phyloP scores from a whole-genome alignment of 164 flowering plant species.

The Protea cynaroides region DNA sequence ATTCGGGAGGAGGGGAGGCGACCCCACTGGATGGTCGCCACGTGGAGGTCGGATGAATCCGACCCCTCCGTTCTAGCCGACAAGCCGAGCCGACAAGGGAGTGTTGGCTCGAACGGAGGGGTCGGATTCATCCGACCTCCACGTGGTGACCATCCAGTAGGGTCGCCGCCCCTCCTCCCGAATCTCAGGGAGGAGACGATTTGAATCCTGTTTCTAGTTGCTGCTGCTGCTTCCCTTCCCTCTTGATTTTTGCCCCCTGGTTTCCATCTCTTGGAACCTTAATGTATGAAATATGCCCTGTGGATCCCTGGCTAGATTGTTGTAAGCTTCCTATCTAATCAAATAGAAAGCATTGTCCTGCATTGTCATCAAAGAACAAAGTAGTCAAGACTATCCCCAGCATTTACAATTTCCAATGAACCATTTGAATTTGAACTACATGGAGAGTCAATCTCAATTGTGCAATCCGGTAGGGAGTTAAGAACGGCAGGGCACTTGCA shows the following conservation, averaged over 20 bases:
- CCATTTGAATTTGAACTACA: slow-evolving; percentile 23
- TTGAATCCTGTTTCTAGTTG: no score
- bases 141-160: no score
- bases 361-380: slow-evolving; percentile 35
- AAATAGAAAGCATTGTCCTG: slow-evolving; percentile 41
- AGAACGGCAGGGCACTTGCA: slow-evolving; percentile 48
- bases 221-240: slow-evolving; percentile 8
- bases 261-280: slow-evolving; percentile 23
- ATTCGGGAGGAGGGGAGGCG: no score
- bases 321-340: slow-evolving; percentile 45
- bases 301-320: slow-evolving; percentile 13
- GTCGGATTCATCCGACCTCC: no score
- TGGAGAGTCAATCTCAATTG: slow-evolving; percentile 19
- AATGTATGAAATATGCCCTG: slow-evolving; percentile 28
- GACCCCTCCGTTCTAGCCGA: no score
- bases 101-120: no score
- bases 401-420: slow-evolving; percentile 19
- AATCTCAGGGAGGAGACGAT: no score
- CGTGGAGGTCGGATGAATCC: no score
- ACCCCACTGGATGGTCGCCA: no score
- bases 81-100: no score
- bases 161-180: no score
- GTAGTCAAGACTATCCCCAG: slow-evolving; percentile 38
- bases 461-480: slow-evolving; percentile 25
- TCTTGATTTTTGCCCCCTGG: slow-evolving; percentile 2